Conservation (phyloP, 1,139 yeast species). For the Scheffersomyces segobiensis region DNA sequence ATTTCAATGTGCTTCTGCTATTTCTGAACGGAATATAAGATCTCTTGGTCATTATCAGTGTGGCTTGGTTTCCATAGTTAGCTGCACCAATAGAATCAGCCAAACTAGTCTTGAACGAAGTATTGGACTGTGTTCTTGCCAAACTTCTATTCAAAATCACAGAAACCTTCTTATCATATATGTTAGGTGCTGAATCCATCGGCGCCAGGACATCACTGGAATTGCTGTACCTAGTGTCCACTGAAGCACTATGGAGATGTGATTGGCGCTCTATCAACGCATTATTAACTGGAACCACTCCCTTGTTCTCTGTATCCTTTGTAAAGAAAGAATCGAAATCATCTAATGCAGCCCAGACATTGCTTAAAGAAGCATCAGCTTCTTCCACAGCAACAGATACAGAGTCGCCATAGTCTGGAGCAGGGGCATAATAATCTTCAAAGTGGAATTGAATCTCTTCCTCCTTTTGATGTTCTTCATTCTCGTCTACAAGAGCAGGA, state of each 20-base stretch:
- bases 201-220: constrained; percentile 44
- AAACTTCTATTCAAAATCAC: constrained; percentile 71
- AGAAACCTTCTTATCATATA: constrained; percentile 78
- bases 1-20: constrained; percentile 22
- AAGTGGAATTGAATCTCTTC: constrained; percentile 61
- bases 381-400: constrained; percentile 52
- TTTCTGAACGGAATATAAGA: constrained; percentile 49
- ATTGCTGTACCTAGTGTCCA: constrained; percentile 44
- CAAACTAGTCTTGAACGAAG: constrained; percentile 73
- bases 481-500: constrained; percentile 25
- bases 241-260: constrained; percentile 51
- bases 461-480: constrained; percentile 23
- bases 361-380: constrained; percentile 77
- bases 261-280: constrained; percentile 8
- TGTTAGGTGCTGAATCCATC: constrained; percentile 73
- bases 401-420: constrained; percentile 32
- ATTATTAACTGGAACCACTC: constrained; percentile 12
- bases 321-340: constrained; percentile 92
- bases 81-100: constrained; percentile 57
- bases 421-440: constrained; percentile 62
- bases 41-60: constrained; percentile 24
- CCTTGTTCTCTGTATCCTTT: constrained; percentile 47
- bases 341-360: constrained; percentile 96
- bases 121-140: constrained; percentile 72
- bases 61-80: constrained; percentile 14